Conservation (phyloP, 768 basidiomycete genomes). For the Boletus sp. region DNA sequence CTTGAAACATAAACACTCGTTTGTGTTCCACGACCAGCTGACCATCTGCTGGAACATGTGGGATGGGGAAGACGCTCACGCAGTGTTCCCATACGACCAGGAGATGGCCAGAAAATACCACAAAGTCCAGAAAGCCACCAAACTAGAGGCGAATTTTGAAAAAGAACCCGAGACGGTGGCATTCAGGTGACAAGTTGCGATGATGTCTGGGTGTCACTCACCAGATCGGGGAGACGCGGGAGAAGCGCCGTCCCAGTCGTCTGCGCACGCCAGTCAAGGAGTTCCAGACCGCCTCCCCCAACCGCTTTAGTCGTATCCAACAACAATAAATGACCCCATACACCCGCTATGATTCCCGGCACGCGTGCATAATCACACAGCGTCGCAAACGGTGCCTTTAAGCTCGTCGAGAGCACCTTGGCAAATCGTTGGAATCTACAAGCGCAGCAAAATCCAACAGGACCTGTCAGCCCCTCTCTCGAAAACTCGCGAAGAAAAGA, state of each 20-base stretch:
- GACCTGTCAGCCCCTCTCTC: background rate
- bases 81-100: constrained; percentile 30
- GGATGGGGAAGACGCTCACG: constrained; percentile 28
- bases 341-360: constrained; percentile 22
- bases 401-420: constrained; percentile 18
- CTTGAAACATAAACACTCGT: constrained; percentile 29
- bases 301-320: constrained; percentile 22
- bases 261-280: constrained; percentile 27
- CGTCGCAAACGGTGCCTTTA: constrained; percentile 21
- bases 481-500: background rate
- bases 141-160: constrained; percentile 9
- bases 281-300: constrained; percentile 24
- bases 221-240: constrained; percentile 20
- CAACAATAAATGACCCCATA: constrained; percentile 24
- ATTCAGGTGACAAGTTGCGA: background rate
- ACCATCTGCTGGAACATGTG: constrained; percentile 20
- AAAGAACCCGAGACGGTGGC: background rate
- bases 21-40: constrained; percentile 20
- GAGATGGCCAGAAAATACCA: constrained; percentile 21
- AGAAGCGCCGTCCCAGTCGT: constrained; percentile 27
- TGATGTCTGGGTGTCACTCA: constrained; percentile 1
- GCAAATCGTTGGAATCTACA: constrained; percentile 16
- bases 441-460: background rate
- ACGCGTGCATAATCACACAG: constrained; percentile 24
- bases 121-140: constrained; percentile 26